These are phyloP conservation scores for Tuber borchii DNA, from an alignment of 495 filamentous ascomycete genomes.

Conservation along the genomic window DNA sequence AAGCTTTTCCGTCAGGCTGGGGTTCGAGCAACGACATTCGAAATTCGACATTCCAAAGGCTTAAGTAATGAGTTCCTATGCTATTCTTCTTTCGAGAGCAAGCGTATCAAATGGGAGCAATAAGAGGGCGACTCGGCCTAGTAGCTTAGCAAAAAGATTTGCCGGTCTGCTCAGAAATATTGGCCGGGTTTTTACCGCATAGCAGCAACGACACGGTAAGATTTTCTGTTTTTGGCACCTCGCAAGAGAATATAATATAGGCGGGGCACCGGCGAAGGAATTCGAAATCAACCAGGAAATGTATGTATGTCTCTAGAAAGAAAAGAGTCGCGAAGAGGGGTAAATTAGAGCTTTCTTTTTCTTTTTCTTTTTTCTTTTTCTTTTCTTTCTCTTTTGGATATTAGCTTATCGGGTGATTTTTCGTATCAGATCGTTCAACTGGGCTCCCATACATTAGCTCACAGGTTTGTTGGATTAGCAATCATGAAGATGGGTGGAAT, in stretches of 20 bases:
- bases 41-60: slow-evolving; percentile 59
- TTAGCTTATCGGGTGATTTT: background rate
- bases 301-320: background rate
- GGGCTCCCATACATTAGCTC: background rate
- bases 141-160: background rate
- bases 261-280: background rate
- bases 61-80: slow-evolving; percentile 74
- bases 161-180: background rate
- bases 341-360: background rate
- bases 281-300: background rate
- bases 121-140: background rate
- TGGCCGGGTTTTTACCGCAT: background rate
- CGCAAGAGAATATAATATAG: background rate
- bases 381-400: background rate
- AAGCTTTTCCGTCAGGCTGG: slow-evolving; percentile 51
- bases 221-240: background rate
- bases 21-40: slow-evolving; percentile 53
- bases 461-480: background rate
- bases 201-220: background rate
- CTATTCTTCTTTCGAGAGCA: slow-evolving; percentile 65
- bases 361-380: background rate
- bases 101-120: slow-evolving; percentile 49
- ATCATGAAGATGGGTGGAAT: background rate
- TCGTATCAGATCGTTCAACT: background rate
- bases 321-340: background rate